Base-by-base conservation (phyloP, 2,329 filamentous ascomycete genomes). In the Colletotrichum magnum region DNA sequence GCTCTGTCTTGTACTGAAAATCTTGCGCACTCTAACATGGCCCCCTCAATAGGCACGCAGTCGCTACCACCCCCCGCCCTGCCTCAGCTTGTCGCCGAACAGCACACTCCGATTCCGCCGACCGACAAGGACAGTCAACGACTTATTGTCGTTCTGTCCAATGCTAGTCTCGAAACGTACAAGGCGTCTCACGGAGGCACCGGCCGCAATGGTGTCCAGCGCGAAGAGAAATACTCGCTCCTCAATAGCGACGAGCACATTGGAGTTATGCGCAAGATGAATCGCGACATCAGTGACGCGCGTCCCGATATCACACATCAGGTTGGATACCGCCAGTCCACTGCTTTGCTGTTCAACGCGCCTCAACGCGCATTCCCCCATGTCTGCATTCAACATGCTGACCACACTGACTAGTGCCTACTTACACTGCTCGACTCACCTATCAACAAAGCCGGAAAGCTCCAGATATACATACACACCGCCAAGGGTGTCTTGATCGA, bases 171-270 rank as follows among this genome's bases (percentile, higher is more conserved):
- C 74, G 96, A 99, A 83, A 99, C 96, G 1, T 98, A 98, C 87
- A 97, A 97, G 80, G 93, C 96, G 1, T 93, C 93, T 21, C 91
- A 94, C 74, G 91, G 91, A 70, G 89, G 91, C 80, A 87, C 78
- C 80, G 89, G 79, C 83, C 91, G 83, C 82, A 90, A 79, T 85
- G 86, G 90, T 39, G 84, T 87, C 67, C 88, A 89, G 70, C 90
- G 93, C 59, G 95, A 98, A 76, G 95, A 98, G 80, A 98, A 98
- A 82, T 99, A 97, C 83, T 97, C 95, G 71, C 87, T 99, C 60
- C 90, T 99, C 77, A 99, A 99, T 87, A 98, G 95, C 82, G 96
- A 99, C 79, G 96, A 99, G 83, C 96, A 99, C 80, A 99, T 99
- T 75, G 96, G 96, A 72, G 93, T 98, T 73, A 97, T 99, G 94